These are phyloP conservation scores for Miamiensis avidus DNA, from an alignment of 169 alveolate genomes.

Conservation along the genomic window DNA sequence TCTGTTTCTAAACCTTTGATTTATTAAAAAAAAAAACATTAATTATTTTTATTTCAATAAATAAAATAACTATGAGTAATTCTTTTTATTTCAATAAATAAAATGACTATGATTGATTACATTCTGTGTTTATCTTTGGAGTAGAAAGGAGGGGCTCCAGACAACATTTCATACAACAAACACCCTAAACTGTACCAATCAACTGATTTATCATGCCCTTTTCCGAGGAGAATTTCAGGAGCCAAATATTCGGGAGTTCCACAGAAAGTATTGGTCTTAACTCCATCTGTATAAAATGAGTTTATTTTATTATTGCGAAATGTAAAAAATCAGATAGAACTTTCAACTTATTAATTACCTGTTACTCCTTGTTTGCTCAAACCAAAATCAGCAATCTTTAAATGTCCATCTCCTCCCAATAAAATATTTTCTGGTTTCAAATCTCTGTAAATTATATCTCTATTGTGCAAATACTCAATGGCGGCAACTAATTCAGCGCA, in stretches of 20 bases:
- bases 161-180: conserved; percentile 65
- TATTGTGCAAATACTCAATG: conserved; percentile 36
- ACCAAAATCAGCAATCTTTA: conserved; percentile 53
- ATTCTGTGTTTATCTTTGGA: conserved; percentile 42
- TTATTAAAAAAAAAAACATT: too few relatives aligned
- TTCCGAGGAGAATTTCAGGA: conserved; percentile 69
- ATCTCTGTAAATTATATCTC: conserved; percentile 51
- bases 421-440: conserved; percentile 58
- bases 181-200: conserved; percentile 79
- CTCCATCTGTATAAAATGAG: conserved; percentile 28
- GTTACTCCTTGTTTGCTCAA: conserved; percentile 36
- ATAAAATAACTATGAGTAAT: too few relatives aligned
- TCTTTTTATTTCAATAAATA: too few relatives aligned
- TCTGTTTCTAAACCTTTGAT: conserved; percentile 35
- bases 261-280: conserved; percentile 76
- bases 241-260: conserved; percentile 83
- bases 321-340: background rate
- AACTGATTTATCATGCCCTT: conserved; percentile 50
- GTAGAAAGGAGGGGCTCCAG: conserved; percentile 66
- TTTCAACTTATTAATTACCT: conserved; percentile 5
- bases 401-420: conserved; percentile 45
- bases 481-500: conserved; percentile 55
- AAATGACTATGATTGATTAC: background rate
- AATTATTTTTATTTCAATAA: too few relatives aligned
- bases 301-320: background rate